Base-by-base conservation (phyloP, 2,329 filamentous ascomycete genomes). In the Stenocarpella maydis region DNA sequence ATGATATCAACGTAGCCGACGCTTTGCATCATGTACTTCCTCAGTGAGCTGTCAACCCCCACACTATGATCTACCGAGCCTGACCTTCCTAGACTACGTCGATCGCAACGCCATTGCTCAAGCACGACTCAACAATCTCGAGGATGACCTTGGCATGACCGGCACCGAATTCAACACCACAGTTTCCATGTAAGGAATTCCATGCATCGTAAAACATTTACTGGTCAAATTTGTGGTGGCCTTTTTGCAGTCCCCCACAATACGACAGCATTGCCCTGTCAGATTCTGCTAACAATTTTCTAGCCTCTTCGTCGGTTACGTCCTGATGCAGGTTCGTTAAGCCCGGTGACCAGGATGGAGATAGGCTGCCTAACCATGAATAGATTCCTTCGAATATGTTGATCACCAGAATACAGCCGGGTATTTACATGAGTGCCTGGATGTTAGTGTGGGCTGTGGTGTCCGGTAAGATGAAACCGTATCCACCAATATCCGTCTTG, bases 371-470 rank as follows among this genome's bases (percentile, higher is more conserved):
- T 61, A 24, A 61, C 19, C 24, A 45, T 28, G 12, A 17, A 0
- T 24, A 60, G 70, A 74, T 86, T 4, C 84, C 84, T 0, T 82
- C 80, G 1, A 85, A 85, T 70, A 78, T 84, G 70, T 77, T 84
- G 50, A 76, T 85, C 63, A 82, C 80, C 58, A 80, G 79, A 1
- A 77, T 77, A 0, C 73, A 76, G 0, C 76, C 77, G n/a, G 76
- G 76, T 1, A 55, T 76, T 31, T 77, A 77, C 54, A 75, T 77
- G 73, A 68, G 68, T 14, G 43, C 71, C 1, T 81, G 79, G 53
- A 82, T 82, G 79, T 77, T 78, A 67, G 72, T 78, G 5, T 82
- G 80, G 82, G 82, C 81, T 0, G 53, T 83, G 24, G 55, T 60
- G 0, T 60, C 55, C 6, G 55, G 55, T 60, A 60, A n/a, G 54